Conservation (phyloP, 305 asterid species). For the Petunia hybrid region DNA sequence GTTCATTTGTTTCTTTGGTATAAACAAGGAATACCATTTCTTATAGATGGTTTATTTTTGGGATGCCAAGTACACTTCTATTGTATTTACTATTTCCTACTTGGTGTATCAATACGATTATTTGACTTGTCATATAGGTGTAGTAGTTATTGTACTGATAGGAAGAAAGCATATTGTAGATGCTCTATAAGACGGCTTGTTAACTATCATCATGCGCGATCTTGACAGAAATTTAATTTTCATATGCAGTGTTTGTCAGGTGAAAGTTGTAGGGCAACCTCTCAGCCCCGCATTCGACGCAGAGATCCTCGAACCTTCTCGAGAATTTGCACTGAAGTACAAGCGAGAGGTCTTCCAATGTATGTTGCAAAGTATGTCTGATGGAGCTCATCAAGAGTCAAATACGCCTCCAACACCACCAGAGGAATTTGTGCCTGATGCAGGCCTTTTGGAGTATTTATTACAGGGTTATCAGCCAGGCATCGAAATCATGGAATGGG, state of each 20-base stretch:
- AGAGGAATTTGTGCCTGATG: constrained; percentile 31
- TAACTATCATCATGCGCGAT: not conserved
- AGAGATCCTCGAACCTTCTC: constrained; percentile 52
- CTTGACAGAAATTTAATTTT: not conserved
- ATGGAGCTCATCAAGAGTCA: constrained; percentile 23
- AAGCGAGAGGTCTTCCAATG: constrained; percentile 34
- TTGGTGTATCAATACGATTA: not conserved
- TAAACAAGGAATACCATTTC: not conserved
- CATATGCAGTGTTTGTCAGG: constrained; percentile 60
- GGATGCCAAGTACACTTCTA: not conserved
- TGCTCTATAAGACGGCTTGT: not conserved
- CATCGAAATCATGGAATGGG: constrained; percentile 34
- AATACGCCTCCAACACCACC: not conserved
- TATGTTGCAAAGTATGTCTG: constrained; percentile 29
- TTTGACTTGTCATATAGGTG: not conserved
- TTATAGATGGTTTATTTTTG: not conserved
- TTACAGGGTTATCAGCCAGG: constrained; percentile 34
- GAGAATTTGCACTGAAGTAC: constrained; percentile 61
- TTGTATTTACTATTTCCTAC: not conserved
- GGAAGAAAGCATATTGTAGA: not conserved
- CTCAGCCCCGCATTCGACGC: constrained; percentile 66
- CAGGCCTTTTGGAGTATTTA: constrained; percentile 41
- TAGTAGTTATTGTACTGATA: not conserved
- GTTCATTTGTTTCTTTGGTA: not conserved
- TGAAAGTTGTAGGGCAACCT: constrained; percentile 68